Conservation (phyloP, 2,329 filamentous ascomycete species). For the Ophiostoma australiae region DNA sequence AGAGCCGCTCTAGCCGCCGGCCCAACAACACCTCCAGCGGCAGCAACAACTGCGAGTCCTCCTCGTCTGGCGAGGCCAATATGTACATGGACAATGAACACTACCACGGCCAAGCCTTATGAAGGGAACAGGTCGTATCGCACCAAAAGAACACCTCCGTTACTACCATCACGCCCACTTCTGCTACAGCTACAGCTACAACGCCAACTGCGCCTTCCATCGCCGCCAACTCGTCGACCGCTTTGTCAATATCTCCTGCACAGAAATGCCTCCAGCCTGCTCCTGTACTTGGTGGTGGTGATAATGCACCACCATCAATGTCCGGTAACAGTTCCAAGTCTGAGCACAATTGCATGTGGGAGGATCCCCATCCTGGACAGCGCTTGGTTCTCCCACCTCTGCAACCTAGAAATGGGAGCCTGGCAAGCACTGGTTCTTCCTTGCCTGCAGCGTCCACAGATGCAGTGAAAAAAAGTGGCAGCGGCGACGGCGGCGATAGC, state of each 20-base stretch:
- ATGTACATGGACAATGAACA: conserved; percentile 34
- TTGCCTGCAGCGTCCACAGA: neutral
- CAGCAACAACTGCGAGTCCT: conserved; percentile 33
- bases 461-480: neutral
- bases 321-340: neutral
- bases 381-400: conserved; percentile 34
- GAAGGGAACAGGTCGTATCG: conserved; percentile 55
- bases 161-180: conserved; percentile 30
- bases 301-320: conserved; percentile 2
- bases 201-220: conserved; percentile 18
- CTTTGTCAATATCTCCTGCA: conserved; percentile 27
- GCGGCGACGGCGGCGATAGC: conserved; percentile 1
- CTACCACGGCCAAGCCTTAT: conserved; percentile 39
- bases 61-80: conserved; percentile 33
- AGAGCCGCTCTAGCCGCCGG: conserved; percentile 44
- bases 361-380: conserved; percentile 45
- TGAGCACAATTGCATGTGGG: conserved; percentile 34
- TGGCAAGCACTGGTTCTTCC: neutral
- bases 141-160: conserved; percentile 35
- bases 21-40: conserved; percentile 40
- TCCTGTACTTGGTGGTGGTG: neutral
- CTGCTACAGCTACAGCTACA: conserved; percentile 28
- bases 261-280: neutral
- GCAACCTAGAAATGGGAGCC: conserved; percentile 20
- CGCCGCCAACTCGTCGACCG: conserved; percentile 9